Evolutionary conservation across 352 stramenopile species (phyloP).

Genomic region (Phytophthora rubi): DNA sequence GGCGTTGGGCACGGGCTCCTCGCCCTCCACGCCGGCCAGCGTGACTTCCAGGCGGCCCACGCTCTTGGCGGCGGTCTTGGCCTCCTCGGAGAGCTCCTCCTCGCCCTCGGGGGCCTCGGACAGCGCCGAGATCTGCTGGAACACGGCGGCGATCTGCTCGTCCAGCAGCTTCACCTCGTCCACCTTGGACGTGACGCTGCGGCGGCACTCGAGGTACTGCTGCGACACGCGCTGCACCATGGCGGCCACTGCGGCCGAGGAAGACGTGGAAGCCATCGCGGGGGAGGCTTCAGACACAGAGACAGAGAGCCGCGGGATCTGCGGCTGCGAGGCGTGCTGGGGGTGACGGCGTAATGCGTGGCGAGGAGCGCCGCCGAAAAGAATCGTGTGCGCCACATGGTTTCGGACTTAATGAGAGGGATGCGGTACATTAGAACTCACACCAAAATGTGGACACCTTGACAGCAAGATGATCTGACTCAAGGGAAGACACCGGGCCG

Average conservation of each 20-base stretch:
- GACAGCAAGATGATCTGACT: background rate
- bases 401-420: background rate
- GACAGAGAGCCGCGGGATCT: slow-evolving; percentile 18
- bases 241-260: slow-evolving; percentile 57
- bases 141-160: slow-evolving; percentile 73
- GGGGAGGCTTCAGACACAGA: slow-evolving; percentile 2
- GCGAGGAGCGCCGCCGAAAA: slow-evolving; percentile 15
- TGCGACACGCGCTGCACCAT: slow-evolving; percentile 81
- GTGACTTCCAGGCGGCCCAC: slow-evolving; percentile 75
- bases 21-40: slow-evolving; percentile 62
- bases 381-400: slow-evolving; percentile 12
- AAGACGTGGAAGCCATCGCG: slow-evolving; percentile 57
- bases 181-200: slow-evolving; percentile 78
- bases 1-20: slow-evolving; percentile 55
- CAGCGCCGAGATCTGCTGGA: slow-evolving; percentile 70
- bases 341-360: slow-evolving; percentile 34
- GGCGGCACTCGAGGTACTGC: slow-evolving; percentile 84
- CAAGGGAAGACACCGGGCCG: no score
- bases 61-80: slow-evolving; percentile 58
- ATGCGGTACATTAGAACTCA: background rate
- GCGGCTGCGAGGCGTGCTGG: slow-evolving; percentile 17
- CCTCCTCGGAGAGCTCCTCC: slow-evolving; percentile 35
- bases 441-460: background rate
- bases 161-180: slow-evolving; percentile 81
- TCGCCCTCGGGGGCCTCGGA: slow-evolving; percentile 45